Conservation (phyloP, 305 asterid genomes). For the Plantago coronopus region DNA sequence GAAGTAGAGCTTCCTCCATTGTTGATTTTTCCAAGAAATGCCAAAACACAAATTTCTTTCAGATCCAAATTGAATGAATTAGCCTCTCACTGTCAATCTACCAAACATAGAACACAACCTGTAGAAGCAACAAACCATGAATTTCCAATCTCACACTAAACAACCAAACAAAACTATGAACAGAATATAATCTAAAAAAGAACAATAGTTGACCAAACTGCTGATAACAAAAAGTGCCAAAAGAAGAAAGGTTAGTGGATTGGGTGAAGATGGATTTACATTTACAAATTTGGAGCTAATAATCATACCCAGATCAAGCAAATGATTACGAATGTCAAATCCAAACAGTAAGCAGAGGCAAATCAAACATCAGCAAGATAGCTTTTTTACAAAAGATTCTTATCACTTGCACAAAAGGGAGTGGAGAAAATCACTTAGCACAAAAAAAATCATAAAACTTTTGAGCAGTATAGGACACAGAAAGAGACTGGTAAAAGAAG, state of each 20-base stretch:
- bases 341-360: not conserved
- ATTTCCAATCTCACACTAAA: not conserved
- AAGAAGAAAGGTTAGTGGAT: slow-evolving; percentile 5
- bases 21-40: slow-evolving; percentile 20
- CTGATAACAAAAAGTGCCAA: not conserved
- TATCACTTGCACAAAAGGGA: not conserved
- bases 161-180: slow-evolving; percentile 2
- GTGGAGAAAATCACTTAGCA: not conserved
- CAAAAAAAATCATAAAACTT: not conserved
- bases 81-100: not conserved
- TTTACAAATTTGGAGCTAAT: not conserved
- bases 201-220: slow-evolving; percentile 5
- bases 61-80: slow-evolving; percentile 12
- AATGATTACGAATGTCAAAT: slow-evolving; percentile 3
- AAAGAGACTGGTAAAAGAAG: not conserved
- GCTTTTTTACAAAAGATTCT: slow-evolving; percentile 5
- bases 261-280: slow-evolving; percentile 5
- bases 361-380: slow-evolving; percentile 9
- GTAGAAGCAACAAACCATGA: slow-evolving; percentile 9
- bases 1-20: slow-evolving; percentile 64
- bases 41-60: not conserved
- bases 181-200: slow-evolving; percentile 1
- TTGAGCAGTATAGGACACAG: not conserved
- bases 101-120: not conserved
- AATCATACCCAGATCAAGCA: slow-evolving; percentile 4